Evolutionary conservation across 208 protist genomes (phyloP).

Genomic region (Angomonas deanei): DNA sequence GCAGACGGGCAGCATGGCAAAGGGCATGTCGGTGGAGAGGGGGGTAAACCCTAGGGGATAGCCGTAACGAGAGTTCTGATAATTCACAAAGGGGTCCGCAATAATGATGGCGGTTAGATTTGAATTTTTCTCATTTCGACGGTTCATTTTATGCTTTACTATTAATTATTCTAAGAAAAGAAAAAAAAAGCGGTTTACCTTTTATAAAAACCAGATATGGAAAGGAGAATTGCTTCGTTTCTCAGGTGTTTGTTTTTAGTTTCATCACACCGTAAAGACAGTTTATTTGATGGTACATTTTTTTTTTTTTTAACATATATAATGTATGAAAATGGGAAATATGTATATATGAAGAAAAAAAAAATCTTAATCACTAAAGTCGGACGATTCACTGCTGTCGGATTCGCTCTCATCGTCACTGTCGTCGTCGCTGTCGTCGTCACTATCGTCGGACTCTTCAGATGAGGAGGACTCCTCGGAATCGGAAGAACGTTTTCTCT

Average conservation of each 20-base stretch:
- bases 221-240: too few species aligned
- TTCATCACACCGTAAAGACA: not conserved
- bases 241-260: not conserved
- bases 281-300: not conserved
- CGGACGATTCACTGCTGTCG: constrained; percentile 11
- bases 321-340: not conserved
- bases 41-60: constrained; percentile 42
- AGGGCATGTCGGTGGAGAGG: constrained; percentile 46
- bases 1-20: constrained; percentile 77
- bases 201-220: too few species aligned
- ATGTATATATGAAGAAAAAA: not conserved
- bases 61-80: not conserved
- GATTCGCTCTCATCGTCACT: constrained; percentile 13
- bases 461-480: constrained; percentile 17
- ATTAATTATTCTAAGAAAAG: constrained; percentile 11
- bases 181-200: too few species aligned
- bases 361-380: constrained; percentile 43
- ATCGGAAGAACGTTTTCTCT: constrained; percentile 3
- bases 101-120: constrained; percentile 57
- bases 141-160: constrained; percentile 18
- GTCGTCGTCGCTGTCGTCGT: constrained; percentile 23
- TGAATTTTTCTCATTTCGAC: not conserved
- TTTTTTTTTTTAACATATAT: not conserved
- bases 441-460: not conserved
- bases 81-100: constrained; percentile 39